phyloP scores from a whole-genome alignment of 768 basidiomycete species.

The Lyophyllum semitale region DNA sequence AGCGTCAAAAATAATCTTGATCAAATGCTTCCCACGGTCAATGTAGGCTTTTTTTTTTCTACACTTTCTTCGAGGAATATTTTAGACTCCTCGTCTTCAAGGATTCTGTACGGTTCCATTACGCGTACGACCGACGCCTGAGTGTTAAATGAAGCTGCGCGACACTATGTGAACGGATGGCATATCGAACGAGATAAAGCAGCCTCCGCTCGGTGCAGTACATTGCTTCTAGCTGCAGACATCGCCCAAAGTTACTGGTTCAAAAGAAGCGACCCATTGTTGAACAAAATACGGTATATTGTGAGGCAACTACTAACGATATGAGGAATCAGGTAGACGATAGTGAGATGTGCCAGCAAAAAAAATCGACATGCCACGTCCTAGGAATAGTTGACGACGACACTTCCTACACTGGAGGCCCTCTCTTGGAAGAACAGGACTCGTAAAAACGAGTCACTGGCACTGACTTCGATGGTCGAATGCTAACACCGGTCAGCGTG shows the following conservation, averaged over 20 bases:
- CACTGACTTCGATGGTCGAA: constrained; percentile 63
- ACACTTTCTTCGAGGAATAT: too few species aligned
- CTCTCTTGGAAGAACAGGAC: constrained; percentile 59
- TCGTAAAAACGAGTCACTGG: constrained; percentile 52
- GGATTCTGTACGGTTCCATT: too few species aligned
- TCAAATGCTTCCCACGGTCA: constrained; percentile 18
- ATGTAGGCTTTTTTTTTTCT: neutral
- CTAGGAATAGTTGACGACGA: constrained; percentile 45
- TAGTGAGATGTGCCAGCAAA: constrained; percentile 47
- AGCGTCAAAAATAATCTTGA: constrained; percentile 18
- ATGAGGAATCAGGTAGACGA: neutral
- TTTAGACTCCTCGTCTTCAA: too few species aligned
- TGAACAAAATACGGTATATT: neutral
- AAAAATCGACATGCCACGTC: constrained; percentile 66
- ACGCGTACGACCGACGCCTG: too few species aligned
- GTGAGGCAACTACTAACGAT: neutral
- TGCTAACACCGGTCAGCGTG: constrained; percentile 63
- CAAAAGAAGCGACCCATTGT: too few species aligned
- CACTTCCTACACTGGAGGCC: constrained; percentile 63
- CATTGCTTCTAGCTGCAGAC: too few species aligned
- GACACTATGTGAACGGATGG: too few species aligned
- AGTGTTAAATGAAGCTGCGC: too few species aligned
- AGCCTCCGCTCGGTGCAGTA: too few species aligned
- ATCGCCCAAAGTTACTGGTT: too few species aligned
- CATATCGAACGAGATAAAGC: too few species aligned